Evolutionary conservation across 352 stramenopile genomes (phyloP).

Genomic region (Globisporangium nodosum): DNA sequence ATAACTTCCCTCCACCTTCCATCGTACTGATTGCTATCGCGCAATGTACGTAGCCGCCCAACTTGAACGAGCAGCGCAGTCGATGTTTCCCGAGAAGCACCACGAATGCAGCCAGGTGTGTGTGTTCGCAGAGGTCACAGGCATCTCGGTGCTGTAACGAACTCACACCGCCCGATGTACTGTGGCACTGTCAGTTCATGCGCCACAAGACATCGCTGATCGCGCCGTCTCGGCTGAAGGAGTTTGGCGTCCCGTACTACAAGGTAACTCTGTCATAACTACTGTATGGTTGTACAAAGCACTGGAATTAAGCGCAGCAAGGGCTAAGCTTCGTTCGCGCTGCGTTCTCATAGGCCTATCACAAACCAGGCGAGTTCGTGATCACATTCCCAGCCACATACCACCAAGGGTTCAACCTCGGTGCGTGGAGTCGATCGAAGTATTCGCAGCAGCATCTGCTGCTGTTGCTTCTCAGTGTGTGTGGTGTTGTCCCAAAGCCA

Average conservation of each 20-base stretch:
- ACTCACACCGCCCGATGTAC: background rate
- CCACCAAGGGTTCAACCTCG: conserved; percentile 88
- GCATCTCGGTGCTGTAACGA: background rate
- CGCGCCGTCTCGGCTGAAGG: conserved; percentile 70
- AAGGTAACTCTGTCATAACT: conserved; percentile 19
- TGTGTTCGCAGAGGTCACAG: no score
- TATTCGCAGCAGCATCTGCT: background rate
- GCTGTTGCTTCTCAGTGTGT: background rate
- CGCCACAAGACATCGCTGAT: conserved; percentile 93
- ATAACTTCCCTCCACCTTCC: no score
- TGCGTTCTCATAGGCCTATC: conserved; percentile 36
- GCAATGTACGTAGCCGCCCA: conserved; percentile 26
- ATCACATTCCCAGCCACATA: conserved; percentile 90
- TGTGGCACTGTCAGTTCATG: conserved; percentile 62
- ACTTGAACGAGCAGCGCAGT: conserved; percentile 81
- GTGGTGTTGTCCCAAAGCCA: no score
- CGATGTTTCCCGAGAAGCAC: conserved; percentile 86
- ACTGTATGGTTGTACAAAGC: no score
- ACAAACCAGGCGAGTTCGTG: conserved; percentile 88
- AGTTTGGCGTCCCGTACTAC: conserved; percentile 81
- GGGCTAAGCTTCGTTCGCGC: background rate
- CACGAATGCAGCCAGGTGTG: conserved; percentile 66
- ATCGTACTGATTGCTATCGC: background rate
- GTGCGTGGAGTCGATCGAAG: conserved; percentile 33
- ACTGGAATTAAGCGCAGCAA: background rate